These are phyloP conservation scores for Clitopilus passeckerianus DNA, from an alignment of 768 basidiomycete genomes.

Conservation along the genomic window DNA sequence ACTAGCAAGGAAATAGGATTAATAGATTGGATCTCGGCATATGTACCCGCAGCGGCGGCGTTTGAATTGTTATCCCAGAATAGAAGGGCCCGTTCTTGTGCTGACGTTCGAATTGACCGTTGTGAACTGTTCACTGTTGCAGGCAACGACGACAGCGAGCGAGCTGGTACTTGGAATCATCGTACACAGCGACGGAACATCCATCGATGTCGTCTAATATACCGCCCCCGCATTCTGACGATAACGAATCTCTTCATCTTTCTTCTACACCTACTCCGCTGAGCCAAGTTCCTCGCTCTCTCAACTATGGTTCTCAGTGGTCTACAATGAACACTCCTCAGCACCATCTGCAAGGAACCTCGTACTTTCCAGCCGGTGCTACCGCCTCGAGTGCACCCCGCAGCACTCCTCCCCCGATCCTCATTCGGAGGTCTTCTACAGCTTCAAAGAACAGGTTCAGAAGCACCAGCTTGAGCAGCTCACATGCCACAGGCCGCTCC, in stretches of 20 bases:
- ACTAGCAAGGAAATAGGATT: conserved; percentile 32
- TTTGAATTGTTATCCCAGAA: conserved; percentile 3
- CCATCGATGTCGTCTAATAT: conserved; percentile 20
- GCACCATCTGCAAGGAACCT: conserved; percentile 67
- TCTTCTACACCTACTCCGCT: conserved; percentile 43
- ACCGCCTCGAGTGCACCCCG: conserved; percentile 39
- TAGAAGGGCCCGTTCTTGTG: conserved; percentile 5
- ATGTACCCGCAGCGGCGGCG: background rate
- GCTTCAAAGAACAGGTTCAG: conserved; percentile 45
- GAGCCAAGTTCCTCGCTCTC: conserved; percentile 32
- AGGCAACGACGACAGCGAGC: conserved; percentile 3
- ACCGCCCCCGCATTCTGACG: conserved; percentile 26
- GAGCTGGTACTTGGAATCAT: background rate
- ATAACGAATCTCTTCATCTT: conserved; percentile 23
- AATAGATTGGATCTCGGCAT: conserved; percentile 15
- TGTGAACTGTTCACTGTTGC: background rate
- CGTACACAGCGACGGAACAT: conserved; percentile 15
- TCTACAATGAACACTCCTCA: conserved; percentile 51
- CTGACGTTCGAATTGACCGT: conserved; percentile 2
- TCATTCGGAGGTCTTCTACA: conserved; percentile 46
- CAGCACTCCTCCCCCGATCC: conserved; percentile 35
- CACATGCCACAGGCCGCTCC: conserved; percentile 41
- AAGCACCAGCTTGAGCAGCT: conserved; percentile 62
- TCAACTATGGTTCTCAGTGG: conserved; percentile 57
- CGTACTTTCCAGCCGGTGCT: conserved; percentile 46